Evolutionary conservation across 345 rosid genomes (phyloP).

Genomic region (Theobroma cacao): DNA sequence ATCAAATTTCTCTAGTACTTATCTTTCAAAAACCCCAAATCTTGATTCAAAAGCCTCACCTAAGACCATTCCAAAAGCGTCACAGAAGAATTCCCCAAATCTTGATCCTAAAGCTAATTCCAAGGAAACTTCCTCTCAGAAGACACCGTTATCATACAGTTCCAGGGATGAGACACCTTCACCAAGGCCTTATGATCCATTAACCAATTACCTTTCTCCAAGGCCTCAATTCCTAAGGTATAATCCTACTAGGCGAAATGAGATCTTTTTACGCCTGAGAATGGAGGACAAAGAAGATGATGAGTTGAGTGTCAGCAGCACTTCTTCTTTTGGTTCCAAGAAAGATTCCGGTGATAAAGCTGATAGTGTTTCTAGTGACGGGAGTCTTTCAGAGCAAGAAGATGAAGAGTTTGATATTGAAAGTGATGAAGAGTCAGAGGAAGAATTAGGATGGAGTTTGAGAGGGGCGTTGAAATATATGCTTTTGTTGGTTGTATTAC

Average conservation of each 20-base stretch:
- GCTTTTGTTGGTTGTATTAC: slow-evolving; percentile 28
- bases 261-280: slow-evolving; percentile 24
- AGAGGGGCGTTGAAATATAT: slow-evolving; percentile 21
- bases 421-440: slow-evolving; percentile 18
- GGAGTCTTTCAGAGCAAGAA: neutral
- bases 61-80: neutral
- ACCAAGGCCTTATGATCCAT: slow-evolving; percentile 29
- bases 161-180: slow-evolving; percentile 15
- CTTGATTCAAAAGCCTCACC: slow-evolving; percentile 5
- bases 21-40: slow-evolving; percentile 5
- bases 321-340: neutral
- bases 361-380: slow-evolving; percentile 7
- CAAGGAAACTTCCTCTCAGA: neutral
- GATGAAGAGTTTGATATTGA: slow-evolving; percentile 26
- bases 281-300: slow-evolving; percentile 17
- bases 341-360: slow-evolving; percentile 8
- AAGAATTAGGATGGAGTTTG: slow-evolving; percentile 27
- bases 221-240: slow-evolving; percentile 47
- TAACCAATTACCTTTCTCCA: slow-evolving; percentile 27
- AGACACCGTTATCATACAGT: neutral
- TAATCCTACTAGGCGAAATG: slow-evolving; percentile 32
- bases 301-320: neutral
- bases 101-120: neutral
- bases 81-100: neutral
- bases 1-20: slow-evolving; percentile 12